These are phyloP conservation scores for Vaccinium myrtillus DNA, from an alignment of 148 eudicot species.

Conservation along the genomic window DNA sequence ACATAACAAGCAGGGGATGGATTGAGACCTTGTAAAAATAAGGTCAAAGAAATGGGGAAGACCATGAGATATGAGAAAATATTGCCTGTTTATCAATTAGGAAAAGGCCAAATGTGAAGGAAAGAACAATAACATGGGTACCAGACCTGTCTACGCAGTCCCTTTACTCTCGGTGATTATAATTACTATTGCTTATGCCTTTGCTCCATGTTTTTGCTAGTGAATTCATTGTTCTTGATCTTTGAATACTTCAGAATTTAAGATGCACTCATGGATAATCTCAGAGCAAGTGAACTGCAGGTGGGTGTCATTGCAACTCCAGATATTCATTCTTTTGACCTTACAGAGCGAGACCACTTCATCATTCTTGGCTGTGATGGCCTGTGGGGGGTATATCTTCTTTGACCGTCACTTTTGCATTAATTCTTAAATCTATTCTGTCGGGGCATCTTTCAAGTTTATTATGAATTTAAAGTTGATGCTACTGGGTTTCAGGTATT, in stretches of 20 bases:
- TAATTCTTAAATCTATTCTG: background rate
- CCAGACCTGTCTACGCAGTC: background rate
- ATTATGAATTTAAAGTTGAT: constrained; percentile 1
- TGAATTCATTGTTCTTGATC: background rate
- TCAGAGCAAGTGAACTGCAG: constrained; percentile 41
- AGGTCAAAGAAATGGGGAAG: constrained; percentile 2
- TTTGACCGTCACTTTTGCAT: background rate
- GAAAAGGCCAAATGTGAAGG: background rate
- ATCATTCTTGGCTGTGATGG: constrained; percentile 95
- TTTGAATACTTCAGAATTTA: background rate
- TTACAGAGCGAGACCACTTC: constrained; percentile 73
- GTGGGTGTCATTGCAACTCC: constrained; percentile 83
- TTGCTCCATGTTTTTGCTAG: background rate
- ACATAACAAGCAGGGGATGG: background rate
- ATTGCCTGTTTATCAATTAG: background rate
- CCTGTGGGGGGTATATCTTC: constrained; percentile 78
- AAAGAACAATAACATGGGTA: background rate
- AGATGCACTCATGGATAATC: background rate
- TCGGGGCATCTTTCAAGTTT: background rate
- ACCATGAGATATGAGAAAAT: background rate
- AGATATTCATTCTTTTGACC: constrained; percentile 78
- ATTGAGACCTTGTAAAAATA: background rate
- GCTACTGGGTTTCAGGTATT: constrained; percentile 48
- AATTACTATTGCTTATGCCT: background rate
- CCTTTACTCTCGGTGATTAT: background rate